Base-by-base conservation (phyloP, 176 grass and related monocot species). In the Poa annua region DNA sequence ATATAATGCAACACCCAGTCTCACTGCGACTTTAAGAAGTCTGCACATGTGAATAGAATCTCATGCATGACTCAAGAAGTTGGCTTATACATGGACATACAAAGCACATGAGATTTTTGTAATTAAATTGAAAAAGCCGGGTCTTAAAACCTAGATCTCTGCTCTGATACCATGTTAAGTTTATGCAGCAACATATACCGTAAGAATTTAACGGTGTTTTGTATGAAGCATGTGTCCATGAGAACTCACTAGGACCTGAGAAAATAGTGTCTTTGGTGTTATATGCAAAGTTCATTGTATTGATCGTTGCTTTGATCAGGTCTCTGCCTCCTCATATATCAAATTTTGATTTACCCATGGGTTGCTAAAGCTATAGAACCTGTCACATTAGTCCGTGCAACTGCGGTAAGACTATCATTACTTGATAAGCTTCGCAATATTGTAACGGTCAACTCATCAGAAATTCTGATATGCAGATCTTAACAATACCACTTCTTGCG, bases 281-380 rank as follows among this genome's bases (percentile, higher is more conserved):
- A 42, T 42, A 42, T 10, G 71, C 29, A 88, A 41, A 63, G 32
- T 71, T 83, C 41, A 70, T 22, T 78, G 69, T 88, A 77, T 80
- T 80, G 33, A 84, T 66, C 65, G 7, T 56, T 29, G 7, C 38
- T 42, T 66, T 88, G 73, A 21, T 33, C 79, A 95, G 95, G 95
- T 61, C 21, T 84, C 50, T 71, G 83, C 68, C 88, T 97, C 54
- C 71, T 98, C 52, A 29, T 91, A 67, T 98, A 86, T 63, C 96
- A 98, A 84, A 62, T 98, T 62, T 59, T 95, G 75, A 48, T 98
- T 64, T 98, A 95, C 76, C 89, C 96, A 57, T 67, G 36, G 11
- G 20, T 95, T 65, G 96, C 86, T 66, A 98, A 89, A 86, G 16
- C 45, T 11, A 33, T 86, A 22, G 92, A 94, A 20, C 92, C 91